These are phyloP conservation scores for Scytalidium sp. DNA, from an alignment of 2,329 filamentous ascomycete species.

Conservation along the genomic window DNA sequence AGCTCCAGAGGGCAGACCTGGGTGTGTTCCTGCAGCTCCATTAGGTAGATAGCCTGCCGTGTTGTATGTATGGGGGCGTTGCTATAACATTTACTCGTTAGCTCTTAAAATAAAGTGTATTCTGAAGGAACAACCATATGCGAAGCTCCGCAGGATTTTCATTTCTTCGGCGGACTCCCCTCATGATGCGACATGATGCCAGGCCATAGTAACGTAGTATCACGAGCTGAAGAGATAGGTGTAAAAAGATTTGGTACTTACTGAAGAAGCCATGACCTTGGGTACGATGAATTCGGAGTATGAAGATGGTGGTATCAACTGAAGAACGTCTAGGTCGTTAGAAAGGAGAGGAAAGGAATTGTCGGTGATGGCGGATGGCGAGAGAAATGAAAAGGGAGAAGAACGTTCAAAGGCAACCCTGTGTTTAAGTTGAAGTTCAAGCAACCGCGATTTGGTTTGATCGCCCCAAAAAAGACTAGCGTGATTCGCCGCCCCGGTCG, in stretches of 20 bases:
- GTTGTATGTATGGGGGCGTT: conserved; percentile 30
- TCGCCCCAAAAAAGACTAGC: neutral
- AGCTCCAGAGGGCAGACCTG: conserved; percentile 53
- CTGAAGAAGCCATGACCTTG: neutral
- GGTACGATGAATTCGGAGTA: neutral
- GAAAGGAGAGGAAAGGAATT: conserved; percentile 5
- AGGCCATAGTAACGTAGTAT: neutral
- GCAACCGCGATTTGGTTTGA: neutral
- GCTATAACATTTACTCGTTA: conserved; percentile 22
- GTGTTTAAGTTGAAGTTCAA: neutral
- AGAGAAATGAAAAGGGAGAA: neutral
- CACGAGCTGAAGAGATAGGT: neutral
- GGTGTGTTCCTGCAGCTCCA: conserved; percentile 47
- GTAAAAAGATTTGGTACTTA: neutral
- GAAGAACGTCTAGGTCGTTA: conserved; percentile 13
- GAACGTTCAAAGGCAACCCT: neutral
- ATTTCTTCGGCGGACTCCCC: neutral
- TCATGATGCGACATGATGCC: neutral
- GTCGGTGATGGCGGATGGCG: conserved; percentile 1
- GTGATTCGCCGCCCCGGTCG: neutral
- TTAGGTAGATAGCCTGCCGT: conserved; percentile 55
- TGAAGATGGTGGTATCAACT: conserved; percentile 11
- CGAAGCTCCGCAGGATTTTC: neutral
- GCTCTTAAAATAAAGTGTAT: conserved; percentile 9
- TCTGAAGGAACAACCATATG: neutral